Conservation (phyloP, 2,329 filamentous ascomycete species). For the Aureobasidium vineae region DNA sequence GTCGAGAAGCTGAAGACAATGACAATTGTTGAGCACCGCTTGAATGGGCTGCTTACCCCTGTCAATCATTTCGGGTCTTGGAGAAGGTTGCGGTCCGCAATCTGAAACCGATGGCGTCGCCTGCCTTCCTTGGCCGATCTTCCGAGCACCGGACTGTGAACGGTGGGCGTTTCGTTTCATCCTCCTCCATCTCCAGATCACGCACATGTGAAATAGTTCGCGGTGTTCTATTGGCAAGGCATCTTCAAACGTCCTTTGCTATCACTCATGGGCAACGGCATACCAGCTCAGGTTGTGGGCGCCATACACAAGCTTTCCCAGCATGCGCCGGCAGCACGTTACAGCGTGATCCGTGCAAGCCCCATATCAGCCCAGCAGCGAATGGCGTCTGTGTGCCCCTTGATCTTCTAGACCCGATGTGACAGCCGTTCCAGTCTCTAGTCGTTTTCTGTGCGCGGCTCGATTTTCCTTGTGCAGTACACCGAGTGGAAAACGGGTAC, state of each 20-base stretch:
- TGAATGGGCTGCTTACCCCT: constrained; percentile 1
- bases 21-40: constrained; percentile 16
- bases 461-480: constrained; percentile 10
- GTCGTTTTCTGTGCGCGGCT: constrained; percentile 17
- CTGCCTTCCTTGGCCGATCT: constrained; percentile 4
- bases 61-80: constrained; percentile 19
- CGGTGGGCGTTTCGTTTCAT: background rate
- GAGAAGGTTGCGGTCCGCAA: constrained; percentile 22
- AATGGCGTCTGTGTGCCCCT: constrained; percentile 20
- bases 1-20: background rate
- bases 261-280: constrained; percentile 4
- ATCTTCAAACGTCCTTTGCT: background rate
- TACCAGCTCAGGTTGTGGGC: background rate
- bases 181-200: background rate
- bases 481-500: constrained; percentile 12
- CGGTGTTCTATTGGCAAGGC: background rate
- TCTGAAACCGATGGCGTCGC: constrained; percentile 11
- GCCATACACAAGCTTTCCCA: constrained; percentile 16
- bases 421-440: constrained; percentile 14
- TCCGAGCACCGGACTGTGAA: constrained; percentile 7
- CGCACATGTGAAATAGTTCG: background rate
- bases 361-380: constrained; percentile 10
- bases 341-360: constrained; percentile 21
- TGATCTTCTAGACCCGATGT: constrained; percentile 21
- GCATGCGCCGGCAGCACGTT: constrained; percentile 8